Evolutionary conservation across 768 basidiomycete species (phyloP).

Genomic region (Hydnomerulius pinastri): DNA sequence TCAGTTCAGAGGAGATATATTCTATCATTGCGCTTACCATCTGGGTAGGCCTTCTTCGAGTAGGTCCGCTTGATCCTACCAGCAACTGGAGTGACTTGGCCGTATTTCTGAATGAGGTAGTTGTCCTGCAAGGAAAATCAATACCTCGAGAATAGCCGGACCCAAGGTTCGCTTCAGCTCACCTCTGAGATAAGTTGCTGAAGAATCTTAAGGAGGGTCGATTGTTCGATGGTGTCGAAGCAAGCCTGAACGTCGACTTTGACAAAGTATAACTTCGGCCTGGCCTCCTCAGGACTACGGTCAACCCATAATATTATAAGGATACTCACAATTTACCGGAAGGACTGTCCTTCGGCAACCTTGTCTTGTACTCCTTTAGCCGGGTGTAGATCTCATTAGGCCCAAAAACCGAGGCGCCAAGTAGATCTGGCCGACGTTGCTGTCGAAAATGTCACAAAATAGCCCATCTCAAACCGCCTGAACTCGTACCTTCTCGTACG

Average conservation of each 20-base stretch:
- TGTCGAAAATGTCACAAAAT: conserved; percentile 31
- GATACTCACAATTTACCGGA: conserved; percentile 55
- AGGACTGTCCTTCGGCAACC: conserved; percentile 38
- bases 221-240: conserved; percentile 95
- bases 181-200: conserved; percentile 74
- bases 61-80: conserved; percentile 61
- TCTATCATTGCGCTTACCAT: conserved; percentile 44
- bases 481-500: conserved; percentile 73
- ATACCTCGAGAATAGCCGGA: neutral
- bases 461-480: neutral
- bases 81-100: conserved; percentile 57
- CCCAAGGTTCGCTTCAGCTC: neutral
- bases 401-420: conserved; percentile 84
- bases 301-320: neutral
- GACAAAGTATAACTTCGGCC: conserved; percentile 91
- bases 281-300: conserved; percentile 29
- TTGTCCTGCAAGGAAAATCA: conserved; percentile 48
- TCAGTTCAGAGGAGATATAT: neutral
- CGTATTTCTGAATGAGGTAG: conserved; percentile 73
- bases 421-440: conserved; percentile 59
- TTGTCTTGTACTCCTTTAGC: conserved; percentile 69
- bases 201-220: conserved; percentile 78
- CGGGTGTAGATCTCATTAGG: conserved; percentile 79
- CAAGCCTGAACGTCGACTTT: conserved; percentile 96
- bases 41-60: conserved; percentile 63